Percentiles rank a stretch among this genome's conserved stretches.
Conservation (phyloP, 2,329 filamentous ascomycete genomes). For the Fusarium verrucosum region DNA sequence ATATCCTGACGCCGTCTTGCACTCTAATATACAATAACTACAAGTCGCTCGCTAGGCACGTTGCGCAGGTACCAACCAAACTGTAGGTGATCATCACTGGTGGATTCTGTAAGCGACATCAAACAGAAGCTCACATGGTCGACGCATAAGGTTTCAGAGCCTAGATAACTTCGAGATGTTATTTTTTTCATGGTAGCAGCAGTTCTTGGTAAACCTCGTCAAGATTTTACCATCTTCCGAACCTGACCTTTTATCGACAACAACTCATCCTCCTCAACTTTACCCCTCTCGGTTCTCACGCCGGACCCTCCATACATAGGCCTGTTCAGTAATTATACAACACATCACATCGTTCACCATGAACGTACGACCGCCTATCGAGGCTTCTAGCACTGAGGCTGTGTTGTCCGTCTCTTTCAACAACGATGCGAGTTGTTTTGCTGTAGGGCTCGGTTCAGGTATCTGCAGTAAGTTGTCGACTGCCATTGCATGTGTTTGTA, state of each 20-base stretch:
- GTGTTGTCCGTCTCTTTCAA: conserved; percentile 90
- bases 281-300: conserved; percentile 30
- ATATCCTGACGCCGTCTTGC: background rate
- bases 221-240: background rate
- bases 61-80: conserved; percentile 15
- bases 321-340: conserved; percentile 5
- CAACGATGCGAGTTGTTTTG: conserved; percentile 82
- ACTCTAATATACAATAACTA: conserved; percentile 26
- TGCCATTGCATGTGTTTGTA: background rate
- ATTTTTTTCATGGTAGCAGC: conserved; percentile 12
- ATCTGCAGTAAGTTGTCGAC: conserved; percentile 73
- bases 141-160: conserved; percentile 3
- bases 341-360: conserved; percentile 58
- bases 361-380: conserved; percentile 90
- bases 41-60: too few species aligned
- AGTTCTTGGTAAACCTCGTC: background rate
- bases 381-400: conserved; percentile 75
- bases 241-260: conserved; percentile 2
- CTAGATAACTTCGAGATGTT: conserved; percentile 27
- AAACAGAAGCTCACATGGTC: conserved; percentile 11
- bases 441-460: conserved; percentile 85
- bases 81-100: conserved; percentile 14
- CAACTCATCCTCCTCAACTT: background rate
- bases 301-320: conserved; percentile 4
- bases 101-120: conserved; percentile 33